Percentiles rank a stretch among this genome's conserved stretches.
Evolutionary conservation across 768 basidiomycete species (phyloP).

Genomic region (Russula brevipes): DNA sequence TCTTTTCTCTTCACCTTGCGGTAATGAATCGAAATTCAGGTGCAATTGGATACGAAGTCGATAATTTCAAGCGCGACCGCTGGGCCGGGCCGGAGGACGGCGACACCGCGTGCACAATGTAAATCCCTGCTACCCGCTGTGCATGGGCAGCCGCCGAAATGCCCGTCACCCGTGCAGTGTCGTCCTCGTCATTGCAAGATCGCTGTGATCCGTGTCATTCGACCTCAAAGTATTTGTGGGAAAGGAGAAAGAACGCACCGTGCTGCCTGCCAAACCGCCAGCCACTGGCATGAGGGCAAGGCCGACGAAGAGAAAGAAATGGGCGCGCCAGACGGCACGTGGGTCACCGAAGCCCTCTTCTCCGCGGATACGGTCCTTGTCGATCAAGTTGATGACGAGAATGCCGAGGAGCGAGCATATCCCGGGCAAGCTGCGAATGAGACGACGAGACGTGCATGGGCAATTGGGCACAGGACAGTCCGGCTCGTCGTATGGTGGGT

Average conservation of each 20-base stretch:
- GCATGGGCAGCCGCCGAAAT: too few species aligned
- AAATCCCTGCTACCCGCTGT: too few species aligned
- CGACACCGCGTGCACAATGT: too few species aligned
- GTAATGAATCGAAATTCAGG: too few species aligned
- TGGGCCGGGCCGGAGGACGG: too few species aligned
- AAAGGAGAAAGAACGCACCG: conserved; percentile 49
- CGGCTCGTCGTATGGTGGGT: conserved; percentile 65
- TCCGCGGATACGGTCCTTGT: conserved; percentile 82
- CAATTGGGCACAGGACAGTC: conserved; percentile 60
- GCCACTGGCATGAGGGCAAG: conserved; percentile 95
- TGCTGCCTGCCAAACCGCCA: conserved; percentile 93
- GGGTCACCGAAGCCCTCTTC: conserved; percentile 79
- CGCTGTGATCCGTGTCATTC: background rate
- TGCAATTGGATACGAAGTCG: too few species aligned
- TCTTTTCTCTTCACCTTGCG: too few species aligned
- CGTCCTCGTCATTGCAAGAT: too few species aligned
- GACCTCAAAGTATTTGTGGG: background rate
- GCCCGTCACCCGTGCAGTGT: too few species aligned
- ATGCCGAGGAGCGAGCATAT: conserved; percentile 90
- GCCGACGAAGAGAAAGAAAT: conserved; percentile 87
- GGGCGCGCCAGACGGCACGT: conserved; percentile 84
- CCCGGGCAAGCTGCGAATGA: conserved; percentile 97
- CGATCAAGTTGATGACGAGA: conserved; percentile 87
- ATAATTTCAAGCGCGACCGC: too few species aligned
- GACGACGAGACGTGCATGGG: conserved; percentile 87